Conservation (phyloP, 768 basidiomycete species). For the Boletus tylopilopsis region DNA sequence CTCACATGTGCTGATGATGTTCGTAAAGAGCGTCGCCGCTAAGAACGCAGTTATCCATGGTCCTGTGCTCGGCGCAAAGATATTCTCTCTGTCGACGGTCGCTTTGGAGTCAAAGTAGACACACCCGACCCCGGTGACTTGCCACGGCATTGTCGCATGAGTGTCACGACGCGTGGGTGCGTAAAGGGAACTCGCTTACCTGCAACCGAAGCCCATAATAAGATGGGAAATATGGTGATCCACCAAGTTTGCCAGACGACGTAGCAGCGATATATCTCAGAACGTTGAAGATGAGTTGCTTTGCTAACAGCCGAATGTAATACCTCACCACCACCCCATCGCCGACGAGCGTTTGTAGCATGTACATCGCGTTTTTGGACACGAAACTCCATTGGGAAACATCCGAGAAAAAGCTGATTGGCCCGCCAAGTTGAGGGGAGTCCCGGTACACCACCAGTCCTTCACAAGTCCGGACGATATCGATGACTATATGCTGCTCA, state of each 20-base stretch:
- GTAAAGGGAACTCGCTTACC: too few species aligned
- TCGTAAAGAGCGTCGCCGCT: too few species aligned
- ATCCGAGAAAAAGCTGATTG: slow-evolving; percentile 28
- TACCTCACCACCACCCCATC: slow-evolving; percentile 17
- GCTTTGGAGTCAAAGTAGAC: too few species aligned
- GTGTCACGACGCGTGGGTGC: neutral
- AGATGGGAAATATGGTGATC: too few species aligned
- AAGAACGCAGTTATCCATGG: too few species aligned
- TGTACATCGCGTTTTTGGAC: slow-evolving; percentile 26
- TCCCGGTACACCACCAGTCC: slow-evolving; percentile 19
- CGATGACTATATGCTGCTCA: slow-evolving; percentile 21
- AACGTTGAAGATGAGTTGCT: neutral
- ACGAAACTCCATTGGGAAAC: slow-evolving; percentile 27
- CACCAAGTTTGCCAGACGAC: slow-evolving; percentile 21
- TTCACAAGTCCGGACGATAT: slow-evolving; percentile 23
- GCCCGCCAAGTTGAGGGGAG: slow-evolving; percentile 24
- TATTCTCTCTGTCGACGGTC: too few species aligned
- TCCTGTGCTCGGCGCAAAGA: too few species aligned
- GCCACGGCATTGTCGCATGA: neutral
- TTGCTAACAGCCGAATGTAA: neutral
- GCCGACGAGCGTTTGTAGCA: slow-evolving; percentile 23
- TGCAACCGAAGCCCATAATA: too few species aligned
- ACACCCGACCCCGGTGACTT: too few species aligned
- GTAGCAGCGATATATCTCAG: slow-evolving; percentile 25
- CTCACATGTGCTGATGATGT: too few species aligned